phyloP scores from a whole-genome alignment of 257 asterid species.

The Anisodus tanguticus region DNA sequence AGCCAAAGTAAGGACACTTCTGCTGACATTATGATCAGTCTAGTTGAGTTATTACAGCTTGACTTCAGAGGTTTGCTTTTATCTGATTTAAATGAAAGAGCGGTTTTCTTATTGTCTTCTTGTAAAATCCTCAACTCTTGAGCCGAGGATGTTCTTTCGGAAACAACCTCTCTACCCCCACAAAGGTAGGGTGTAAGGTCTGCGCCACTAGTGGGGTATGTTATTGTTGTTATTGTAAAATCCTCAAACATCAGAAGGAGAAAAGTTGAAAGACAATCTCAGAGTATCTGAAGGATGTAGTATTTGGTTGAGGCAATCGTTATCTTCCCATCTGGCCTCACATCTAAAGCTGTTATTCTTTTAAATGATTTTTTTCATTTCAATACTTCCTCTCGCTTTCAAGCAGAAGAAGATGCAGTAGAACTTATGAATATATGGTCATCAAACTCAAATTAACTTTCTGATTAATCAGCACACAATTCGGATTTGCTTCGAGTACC shows the following conservation, averaged over 20 bases:
- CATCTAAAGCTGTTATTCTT: neutral
- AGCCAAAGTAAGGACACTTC: conserved; percentile 55
- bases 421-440: neutral
- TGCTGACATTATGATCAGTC: neutral
- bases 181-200: no score
- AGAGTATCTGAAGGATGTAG: neutral
- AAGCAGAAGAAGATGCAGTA: conserved; percentile 7
- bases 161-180: no score
- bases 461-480: neutral
- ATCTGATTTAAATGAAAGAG: neutral
- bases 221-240: neutral
- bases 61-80: neutral
- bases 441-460: neutral
- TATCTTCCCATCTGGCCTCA: neutral
- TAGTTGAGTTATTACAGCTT: neutral
- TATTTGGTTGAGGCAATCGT: neutral
- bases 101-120: neutral
- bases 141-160: no score
- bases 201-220: no score
- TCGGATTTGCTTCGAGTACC: neutral
- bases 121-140: neutral
- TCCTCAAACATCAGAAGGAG: neutral
- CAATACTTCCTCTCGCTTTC: neutral
- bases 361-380: neutral
- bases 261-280: neutral